Conservation (phyloP, 371 early-diverging fungal species). For the Mucor mucedo region DNA sequence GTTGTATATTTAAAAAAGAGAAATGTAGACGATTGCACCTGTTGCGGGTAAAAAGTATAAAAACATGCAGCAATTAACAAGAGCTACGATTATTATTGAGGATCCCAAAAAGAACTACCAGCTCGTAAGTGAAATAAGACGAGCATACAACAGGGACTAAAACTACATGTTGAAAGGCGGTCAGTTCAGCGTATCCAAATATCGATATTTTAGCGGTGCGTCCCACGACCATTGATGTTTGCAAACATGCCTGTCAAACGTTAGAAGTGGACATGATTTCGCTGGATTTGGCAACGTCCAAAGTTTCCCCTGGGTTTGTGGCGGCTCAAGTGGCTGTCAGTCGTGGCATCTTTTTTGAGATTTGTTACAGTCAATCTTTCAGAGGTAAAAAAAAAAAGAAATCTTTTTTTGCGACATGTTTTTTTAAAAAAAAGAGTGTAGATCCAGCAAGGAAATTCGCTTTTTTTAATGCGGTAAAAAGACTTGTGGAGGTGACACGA, state of each 20-base stretch:
- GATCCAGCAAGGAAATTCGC: slow-evolving; percentile 65
- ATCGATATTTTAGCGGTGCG: slow-evolving; percentile 88
- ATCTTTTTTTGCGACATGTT: background rate
- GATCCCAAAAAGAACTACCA: slow-evolving; percentile 69
- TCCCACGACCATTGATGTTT: slow-evolving; percentile 78
- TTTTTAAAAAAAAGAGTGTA: slow-evolving; percentile 19
- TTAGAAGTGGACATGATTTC: slow-evolving; percentile 90
- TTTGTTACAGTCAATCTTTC: slow-evolving; percentile 78
- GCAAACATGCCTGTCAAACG: slow-evolving; percentile 78
- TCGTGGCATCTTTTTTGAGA: slow-evolving; percentile 87
- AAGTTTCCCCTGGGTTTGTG: slow-evolving; percentile 65
- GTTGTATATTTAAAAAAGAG: slow-evolving; percentile 27
- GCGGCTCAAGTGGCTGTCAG: slow-evolving; percentile 74
- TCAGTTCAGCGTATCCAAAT: slow-evolving; percentile 52
- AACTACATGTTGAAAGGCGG: slow-evolving; percentile 34
- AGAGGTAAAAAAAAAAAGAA: slow-evolving; percentile 51
- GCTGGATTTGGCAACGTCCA: slow-evolving; percentile 68
- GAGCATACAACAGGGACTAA: background rate
- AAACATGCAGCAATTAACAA: slow-evolving; percentile 59
- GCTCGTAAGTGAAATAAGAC: slow-evolving; percentile 47
- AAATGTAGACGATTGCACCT: slow-evolving; percentile 56
- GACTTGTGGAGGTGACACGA: slow-evolving; percentile 79
- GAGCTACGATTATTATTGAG: slow-evolving; percentile 67
- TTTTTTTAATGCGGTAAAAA: slow-evolving; percentile 76
- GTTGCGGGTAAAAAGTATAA: slow-evolving; percentile 41